Conservation (phyloP, 371 early-diverging fungal species). For the Dentiscutata heterogama region DNA sequence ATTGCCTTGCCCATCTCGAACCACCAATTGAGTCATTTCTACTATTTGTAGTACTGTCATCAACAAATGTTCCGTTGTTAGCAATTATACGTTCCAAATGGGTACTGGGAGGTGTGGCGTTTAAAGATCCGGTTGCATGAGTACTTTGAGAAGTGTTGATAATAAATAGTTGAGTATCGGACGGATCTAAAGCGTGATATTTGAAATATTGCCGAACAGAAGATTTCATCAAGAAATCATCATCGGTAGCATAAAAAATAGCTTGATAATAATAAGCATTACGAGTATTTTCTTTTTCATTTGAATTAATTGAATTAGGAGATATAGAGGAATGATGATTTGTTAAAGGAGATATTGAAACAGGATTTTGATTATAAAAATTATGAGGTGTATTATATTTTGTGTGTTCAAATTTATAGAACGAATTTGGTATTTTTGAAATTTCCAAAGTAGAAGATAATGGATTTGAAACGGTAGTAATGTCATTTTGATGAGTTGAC, state of each 20-base stretch:
- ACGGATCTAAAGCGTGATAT: slow-evolving; percentile 71
- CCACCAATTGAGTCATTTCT: not conserved
- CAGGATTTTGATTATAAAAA: not conserved
- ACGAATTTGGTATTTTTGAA: not conserved
- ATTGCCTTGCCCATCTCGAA: not conserved
- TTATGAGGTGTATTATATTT: not conserved
- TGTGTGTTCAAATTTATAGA: not conserved
- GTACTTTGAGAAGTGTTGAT: slow-evolving; percentile 42
- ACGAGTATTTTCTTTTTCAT: not conserved
- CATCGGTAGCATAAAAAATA: slow-evolving; percentile 73
- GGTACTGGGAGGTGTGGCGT: not conserved
- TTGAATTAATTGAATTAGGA: not conserved
- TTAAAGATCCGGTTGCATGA: no score
- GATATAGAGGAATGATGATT: not conserved
- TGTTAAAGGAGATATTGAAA: not conserved
- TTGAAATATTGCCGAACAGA: slow-evolving; percentile 76
- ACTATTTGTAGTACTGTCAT: not conserved
- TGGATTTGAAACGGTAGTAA: no score
- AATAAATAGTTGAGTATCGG: slow-evolving; percentile 79
- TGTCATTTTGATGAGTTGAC: no score
- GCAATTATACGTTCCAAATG: not conserved
- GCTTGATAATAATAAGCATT: not conserved
- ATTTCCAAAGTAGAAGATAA: not conserved
- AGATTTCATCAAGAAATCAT: slow-evolving; percentile 81
- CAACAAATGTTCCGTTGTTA: not conserved